phyloP scores from a whole-genome alignment of 2,329 filamentous ascomycete species.

The Microthyrium microscopicum region DNA sequence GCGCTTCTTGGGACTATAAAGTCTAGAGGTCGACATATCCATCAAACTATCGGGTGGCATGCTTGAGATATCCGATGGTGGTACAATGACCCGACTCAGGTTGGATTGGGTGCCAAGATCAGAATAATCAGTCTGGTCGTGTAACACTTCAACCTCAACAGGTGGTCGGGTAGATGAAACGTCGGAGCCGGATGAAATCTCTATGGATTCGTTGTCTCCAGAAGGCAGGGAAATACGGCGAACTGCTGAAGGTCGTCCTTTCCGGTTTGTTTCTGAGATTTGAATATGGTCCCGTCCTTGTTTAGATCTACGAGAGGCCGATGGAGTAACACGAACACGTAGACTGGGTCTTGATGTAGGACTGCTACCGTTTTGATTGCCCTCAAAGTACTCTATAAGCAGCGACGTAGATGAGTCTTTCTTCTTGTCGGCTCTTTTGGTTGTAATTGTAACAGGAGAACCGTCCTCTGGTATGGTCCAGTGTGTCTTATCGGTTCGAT shows the following conservation, averaged over 20 bases:
- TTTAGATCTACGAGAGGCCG: slow-evolving; percentile 38
- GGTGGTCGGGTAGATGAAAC: slow-evolving; percentile 40
- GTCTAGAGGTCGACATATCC: slow-evolving; percentile 31
- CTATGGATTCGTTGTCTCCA: slow-evolving; percentile 23
- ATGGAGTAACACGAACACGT: slow-evolving; percentile 63
- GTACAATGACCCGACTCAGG: slow-evolving; percentile 47
- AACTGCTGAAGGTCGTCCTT: slow-evolving; percentile 51
- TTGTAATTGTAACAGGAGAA: slow-evolving; percentile 82
- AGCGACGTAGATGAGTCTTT: slow-evolving; percentile 68
- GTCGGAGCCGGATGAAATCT: slow-evolving; percentile 11
- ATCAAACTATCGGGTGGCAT: slow-evolving; percentile 59
- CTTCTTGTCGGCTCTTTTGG: slow-evolving; percentile 41
- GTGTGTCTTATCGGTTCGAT: slow-evolving; percentile 50
- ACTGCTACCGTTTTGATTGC: slow-evolving; percentile 43
- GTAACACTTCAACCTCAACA: slow-evolving; percentile 77
- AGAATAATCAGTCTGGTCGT: slow-evolving; percentile 50
- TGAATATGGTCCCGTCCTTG: slow-evolving; percentile 61
- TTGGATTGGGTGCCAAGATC: slow-evolving; percentile 41
- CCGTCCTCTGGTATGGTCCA: slow-evolving; percentile 76
- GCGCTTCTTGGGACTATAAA: slow-evolving; percentile 27
- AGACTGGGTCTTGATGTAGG: slow-evolving; percentile 65
- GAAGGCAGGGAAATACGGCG: slow-evolving; percentile 47
- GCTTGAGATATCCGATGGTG: slow-evolving; percentile 72
- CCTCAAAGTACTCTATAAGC: slow-evolving; percentile 90
- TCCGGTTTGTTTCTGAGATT: slow-evolving; percentile 64